Evolutionary conservation across 441 rosid genomes (phyloP), one percentile per base, ranked within the genome.

Genomic region (Jatropha multifida): DNA sequence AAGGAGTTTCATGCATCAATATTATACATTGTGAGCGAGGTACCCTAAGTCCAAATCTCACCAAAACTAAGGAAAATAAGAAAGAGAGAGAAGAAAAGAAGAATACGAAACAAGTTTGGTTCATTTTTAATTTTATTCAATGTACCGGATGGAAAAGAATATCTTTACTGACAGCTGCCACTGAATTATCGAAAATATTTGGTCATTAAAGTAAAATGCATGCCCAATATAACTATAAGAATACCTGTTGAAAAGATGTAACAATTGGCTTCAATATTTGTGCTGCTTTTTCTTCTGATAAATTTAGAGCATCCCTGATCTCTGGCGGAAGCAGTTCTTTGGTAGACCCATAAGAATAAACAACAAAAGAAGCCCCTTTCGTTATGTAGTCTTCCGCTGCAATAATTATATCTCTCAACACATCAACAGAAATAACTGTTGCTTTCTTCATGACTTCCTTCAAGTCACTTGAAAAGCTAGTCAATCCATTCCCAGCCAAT

Each of bases 251-350:
- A 76, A 88, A 82, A 74, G 90, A 83, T 64, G 87, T 74, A 59
- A 92, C 91, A 60, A 94, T 41, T 69, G 97, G 97, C 80, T 77
- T 83, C 81, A 81, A 69, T 64, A 89, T 72, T 86, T 85, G 74
- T 49, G 55, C 71, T 68, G 88, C 85, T 80, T 75, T 88, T 71
- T 88, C 94, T 84, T 96, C 99, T 15, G 90, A 90, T 20, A 90
- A 62, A 80, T 78, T 83, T 66, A 94, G 81, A 14, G 80, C 83
- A 75, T 75, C 87, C 76, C 79, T 91, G 58, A 89, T 82, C 81
- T 89, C 90, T 65, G 89, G 80, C 75, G 99, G 94, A 81, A 96
- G 97, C 62, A 77, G 42, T 26, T 86, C 90, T 85, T 96, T 96
- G 20, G 90, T 84, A 79, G 90, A 86, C 12, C 86, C 89, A 84